A percentile compares a stretch with the other conserved stretches of the same genome.
Evolutionary conservation across 2,329 filamentous ascomycete genomes (phyloP).

Genomic region (Aureobasidium pullulans): DNA sequence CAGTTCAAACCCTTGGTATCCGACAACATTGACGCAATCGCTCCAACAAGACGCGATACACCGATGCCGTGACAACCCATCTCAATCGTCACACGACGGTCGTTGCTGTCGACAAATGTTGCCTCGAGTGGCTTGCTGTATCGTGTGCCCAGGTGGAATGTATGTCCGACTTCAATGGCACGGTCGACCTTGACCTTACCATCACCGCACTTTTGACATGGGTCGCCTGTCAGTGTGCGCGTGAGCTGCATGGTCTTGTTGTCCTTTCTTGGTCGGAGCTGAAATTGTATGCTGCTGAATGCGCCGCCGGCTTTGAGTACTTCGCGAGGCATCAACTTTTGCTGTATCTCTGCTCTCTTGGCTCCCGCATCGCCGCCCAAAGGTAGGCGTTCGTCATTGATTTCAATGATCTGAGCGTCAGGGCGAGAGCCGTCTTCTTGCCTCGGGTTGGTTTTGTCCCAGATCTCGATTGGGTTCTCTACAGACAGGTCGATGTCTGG

Average conservation of each 20-base stretch:
- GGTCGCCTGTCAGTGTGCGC: conserved; percentile 58
- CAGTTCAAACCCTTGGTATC: conserved; percentile 74
- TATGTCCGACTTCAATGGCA: conserved; percentile 88
- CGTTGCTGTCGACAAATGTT: conserved; percentile 40
- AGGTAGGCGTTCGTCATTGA: conserved; percentile 16
- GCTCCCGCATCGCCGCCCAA: neutral
- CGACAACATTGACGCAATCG: conserved; percentile 68
- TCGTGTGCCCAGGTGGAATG: conserved; percentile 84
- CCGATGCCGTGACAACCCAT: conserved; percentile 99
- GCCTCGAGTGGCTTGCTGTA: conserved; percentile 73
- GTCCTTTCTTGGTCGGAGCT: neutral
- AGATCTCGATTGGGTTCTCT: conserved; percentile 37
- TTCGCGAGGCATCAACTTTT: neutral
- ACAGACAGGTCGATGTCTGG: conserved; percentile 66
- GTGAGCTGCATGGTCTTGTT: conserved; percentile 52
- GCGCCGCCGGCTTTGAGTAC: neutral
- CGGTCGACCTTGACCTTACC: conserved; percentile 59
- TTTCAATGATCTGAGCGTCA: conserved; percentile 15
- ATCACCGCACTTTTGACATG: conserved; percentile 61
- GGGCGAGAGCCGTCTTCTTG: neutral
- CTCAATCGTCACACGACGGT: conserved; percentile 53
- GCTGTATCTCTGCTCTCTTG: neutral
- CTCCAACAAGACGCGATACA: conserved; percentile 81
- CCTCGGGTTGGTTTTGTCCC: conserved; percentile 7
- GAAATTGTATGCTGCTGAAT: neutral